phyloP scores from a whole-genome alignment of 1,284 basidiomycete species.

The Microbotryomycetes sp. region DNA sequence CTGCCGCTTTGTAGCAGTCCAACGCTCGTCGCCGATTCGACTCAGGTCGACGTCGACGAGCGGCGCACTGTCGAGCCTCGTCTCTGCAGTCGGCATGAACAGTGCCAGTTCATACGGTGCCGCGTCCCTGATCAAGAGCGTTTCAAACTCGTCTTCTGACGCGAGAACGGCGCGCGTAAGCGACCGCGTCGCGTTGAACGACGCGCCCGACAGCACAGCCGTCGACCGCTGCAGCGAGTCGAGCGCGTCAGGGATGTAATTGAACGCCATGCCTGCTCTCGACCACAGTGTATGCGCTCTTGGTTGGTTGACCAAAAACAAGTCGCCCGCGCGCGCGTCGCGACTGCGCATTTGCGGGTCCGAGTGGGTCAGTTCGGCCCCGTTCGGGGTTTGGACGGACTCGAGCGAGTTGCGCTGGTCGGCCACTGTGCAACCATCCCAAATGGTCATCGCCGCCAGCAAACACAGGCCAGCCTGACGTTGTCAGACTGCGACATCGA shows the following conservation, averaged over 20 bases:
- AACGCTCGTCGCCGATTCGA: not conserved
- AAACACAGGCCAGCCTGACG: no score
- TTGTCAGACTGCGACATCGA: no score
- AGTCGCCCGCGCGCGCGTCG: no score
- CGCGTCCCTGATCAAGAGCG: conserved; percentile 28
- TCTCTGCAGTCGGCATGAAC: conserved; percentile 15
- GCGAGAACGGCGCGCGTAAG: conserved; percentile 24
- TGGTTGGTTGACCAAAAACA: not conserved
- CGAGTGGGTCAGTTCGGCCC: no score
- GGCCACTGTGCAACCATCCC: not conserved
- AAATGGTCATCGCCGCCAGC: no score
- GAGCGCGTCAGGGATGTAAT: conserved; percentile 8
- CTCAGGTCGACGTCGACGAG: not conserved
- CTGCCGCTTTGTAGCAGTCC: conserved; percentile 18
- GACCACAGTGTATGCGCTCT: not conserved
- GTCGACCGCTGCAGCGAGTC: conserved; percentile 6
- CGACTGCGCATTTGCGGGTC: no score
- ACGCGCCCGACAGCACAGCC: conserved; percentile 1
- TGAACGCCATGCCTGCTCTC: not conserved
- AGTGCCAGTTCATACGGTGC: conserved; percentile 27
- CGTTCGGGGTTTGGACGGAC: not conserved
- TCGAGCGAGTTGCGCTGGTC: not conserved
- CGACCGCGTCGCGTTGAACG: conserved; percentile 3
- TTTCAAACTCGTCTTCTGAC: conserved; percentile 21
- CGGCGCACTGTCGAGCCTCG: not conserved